phyloP scores from a whole-genome alignment of 2,329 filamentous ascomycete species.

The Arachnopeziza araneosa region DNA sequence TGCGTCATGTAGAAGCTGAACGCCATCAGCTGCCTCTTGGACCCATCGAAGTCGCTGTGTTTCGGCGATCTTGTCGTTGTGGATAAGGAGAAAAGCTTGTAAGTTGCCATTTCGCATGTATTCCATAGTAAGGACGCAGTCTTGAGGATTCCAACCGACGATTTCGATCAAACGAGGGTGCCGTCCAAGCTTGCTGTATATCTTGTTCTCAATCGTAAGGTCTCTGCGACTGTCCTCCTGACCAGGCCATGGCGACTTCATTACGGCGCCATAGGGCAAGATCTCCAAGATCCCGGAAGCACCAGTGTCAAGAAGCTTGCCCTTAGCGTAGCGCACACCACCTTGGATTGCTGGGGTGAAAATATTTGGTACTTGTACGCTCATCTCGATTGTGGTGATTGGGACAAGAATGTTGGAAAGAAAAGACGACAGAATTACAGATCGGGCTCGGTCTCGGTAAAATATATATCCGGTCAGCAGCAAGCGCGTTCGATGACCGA shows the following conservation, averaged over 20 bases:
- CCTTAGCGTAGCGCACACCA: not conserved
- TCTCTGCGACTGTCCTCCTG: slow-evolving; percentile 11
- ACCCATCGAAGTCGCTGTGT: slow-evolving; percentile 28
- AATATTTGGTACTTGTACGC: slow-evolving; percentile 3
- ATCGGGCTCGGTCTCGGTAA: no score
- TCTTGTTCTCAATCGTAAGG: slow-evolving; percentile 22
- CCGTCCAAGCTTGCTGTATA: slow-evolving; percentile 21
- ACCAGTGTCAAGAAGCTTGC: slow-evolving; percentile 6
- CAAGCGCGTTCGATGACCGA: no score
- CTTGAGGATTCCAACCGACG: slow-evolving; percentile 21
- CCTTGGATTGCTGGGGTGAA: not conserved
- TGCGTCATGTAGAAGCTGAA: slow-evolving; percentile 33
- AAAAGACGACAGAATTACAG: not conserved
- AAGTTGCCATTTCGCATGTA: slow-evolving; percentile 26
- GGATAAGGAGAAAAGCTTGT: slow-evolving; percentile 18
- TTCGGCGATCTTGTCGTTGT: slow-evolving; percentile 9
- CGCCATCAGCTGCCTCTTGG: slow-evolving; percentile 31
- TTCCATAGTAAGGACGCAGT: slow-evolving; percentile 25
- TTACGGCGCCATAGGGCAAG: slow-evolving; percentile 9
- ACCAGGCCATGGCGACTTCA: slow-evolving; percentile 17
- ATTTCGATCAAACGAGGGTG: slow-evolving; percentile 20
- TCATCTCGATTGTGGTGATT: not conserved
- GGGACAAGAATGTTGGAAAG: not conserved
- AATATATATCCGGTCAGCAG: no score
- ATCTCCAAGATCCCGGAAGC: slow-evolving; percentile 15